Evolutionary conservation across 495 filamentous ascomycete genomes (phyloP), one percentile per base, ranked within the genome.

Genomic region (Penicillium argentinense): DNA sequence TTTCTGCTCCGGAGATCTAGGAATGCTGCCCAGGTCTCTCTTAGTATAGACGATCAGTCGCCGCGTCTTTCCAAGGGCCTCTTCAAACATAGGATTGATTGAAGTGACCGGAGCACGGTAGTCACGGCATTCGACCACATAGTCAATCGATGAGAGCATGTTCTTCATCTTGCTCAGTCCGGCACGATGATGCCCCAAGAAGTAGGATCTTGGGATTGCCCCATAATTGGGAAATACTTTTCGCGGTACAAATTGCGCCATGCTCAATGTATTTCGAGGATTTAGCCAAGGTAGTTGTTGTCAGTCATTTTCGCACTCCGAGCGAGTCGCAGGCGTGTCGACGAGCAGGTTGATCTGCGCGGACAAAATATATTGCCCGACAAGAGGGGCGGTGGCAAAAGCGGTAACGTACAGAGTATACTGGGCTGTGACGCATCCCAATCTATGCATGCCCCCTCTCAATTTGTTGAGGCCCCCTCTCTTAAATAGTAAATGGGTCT

Each of bases 111-210:
- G 93, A 5, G 95, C 81, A 27, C 93, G 85, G 62, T 88, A 92
- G 69, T 99, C 93, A 41, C 93, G 87, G 68, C 91, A 96, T 68
- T 99, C 93, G 45, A 99, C 81, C 39, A 99, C 81, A 34, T 97
- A 84, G 52, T 91, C 87, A 45, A 96, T 87, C 37, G 82, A 78
- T 33, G 82, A 81, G 36, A 99, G 80, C 69, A 86, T 76, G 45
- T 81, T 82, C 66, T 87, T 88, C 87, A 99, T 97, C 62, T 86
- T 85, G 14, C 72, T 71, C 16, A 97, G 73, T n/a, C 87, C 93
- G 26, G 86, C 75, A 33, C 78, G 76, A 74, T 99, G 93, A 64
- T 99, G 93, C 45, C 93, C 93, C n/a, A 97, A 81, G 76, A 86
- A 99, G 74, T 97, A 99, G 45, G 95, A 93, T 18, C 88, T 82